Evolutionary conservation across 148 eudicot genomes (phyloP).

Genomic region (Nyssa sinensis): DNA sequence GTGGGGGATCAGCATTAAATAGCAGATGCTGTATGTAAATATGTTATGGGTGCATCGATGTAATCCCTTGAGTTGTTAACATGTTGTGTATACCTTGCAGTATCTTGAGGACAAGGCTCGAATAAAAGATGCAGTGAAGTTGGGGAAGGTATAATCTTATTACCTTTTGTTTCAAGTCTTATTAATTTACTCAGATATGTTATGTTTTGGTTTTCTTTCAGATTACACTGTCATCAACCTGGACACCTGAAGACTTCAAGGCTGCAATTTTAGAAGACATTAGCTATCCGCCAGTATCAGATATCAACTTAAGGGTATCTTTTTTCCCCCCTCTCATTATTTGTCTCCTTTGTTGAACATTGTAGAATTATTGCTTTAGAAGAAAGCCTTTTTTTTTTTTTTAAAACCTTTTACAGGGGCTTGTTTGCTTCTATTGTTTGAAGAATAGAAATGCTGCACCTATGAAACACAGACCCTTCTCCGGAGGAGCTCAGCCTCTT

Average conservation of each 20-base stretch:
- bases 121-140: conserved; percentile 77
- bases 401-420: too few species aligned
- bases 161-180: conserved; percentile 2
- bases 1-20: too few species aligned
- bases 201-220: conserved; percentile 24
- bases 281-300: conserved; percentile 50
- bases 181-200: background rate
- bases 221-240: conserved; percentile 67
- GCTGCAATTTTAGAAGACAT: conserved; percentile 57
- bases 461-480: too few species aligned
- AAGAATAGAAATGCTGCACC: too few species aligned
- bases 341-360: background rate
- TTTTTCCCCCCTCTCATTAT: too few species aligned
- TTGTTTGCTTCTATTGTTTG: too few species aligned
- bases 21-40: background rate
- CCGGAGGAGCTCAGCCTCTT: conserved; percentile 4
- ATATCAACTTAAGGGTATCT: conserved; percentile 68
- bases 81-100: conserved; percentile 42
- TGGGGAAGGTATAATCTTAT: conserved; percentile 53
- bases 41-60: background rate
- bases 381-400: too few species aligned
- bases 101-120: conserved; percentile 62
- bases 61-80: background rate
- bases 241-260: conserved; percentile 85
- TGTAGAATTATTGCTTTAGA: background rate